Conservation (phyloP, 1,139 yeast species). For the Suhomyces taliae region DNA sequence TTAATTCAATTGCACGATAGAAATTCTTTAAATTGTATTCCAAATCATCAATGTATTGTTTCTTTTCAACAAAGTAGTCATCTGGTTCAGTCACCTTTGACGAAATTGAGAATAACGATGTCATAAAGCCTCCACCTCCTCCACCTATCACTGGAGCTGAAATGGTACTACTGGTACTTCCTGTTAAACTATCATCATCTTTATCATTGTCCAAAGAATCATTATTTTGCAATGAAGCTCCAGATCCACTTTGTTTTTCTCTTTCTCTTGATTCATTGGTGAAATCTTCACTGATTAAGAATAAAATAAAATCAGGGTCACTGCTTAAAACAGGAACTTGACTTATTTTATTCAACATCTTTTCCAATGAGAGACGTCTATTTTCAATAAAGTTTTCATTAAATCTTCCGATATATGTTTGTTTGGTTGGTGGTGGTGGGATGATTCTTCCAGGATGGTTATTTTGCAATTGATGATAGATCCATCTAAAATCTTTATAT, state of each 20-base stretch:
- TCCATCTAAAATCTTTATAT: conserved; percentile 82
- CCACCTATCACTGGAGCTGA: conserved; percentile 10
- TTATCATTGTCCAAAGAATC: conserved; percentile 39
- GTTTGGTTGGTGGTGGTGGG: conserved; percentile 98
- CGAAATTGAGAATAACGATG: conserved; percentile 57
- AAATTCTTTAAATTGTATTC: conserved; percentile 74
- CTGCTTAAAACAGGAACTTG: conserved; percentile 54
- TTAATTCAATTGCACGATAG: conserved; percentile 69
- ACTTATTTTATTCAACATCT: conserved; percentile 75
- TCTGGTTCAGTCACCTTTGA: conserved; percentile 77
- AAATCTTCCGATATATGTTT: conserved; percentile 79
- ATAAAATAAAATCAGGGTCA: conserved; percentile 77
- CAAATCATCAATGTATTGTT: conserved; percentile 65
- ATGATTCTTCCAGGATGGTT: conserved; percentile 89
- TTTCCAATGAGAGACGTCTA: conserved; percentile 82
- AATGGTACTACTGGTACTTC: conserved; percentile 4
- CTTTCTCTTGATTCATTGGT: conserved; percentile 61
- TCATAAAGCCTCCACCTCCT: conserved; percentile 57
- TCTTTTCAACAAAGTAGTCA: conserved; percentile 70
- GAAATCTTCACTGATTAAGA: conserved; percentile 75
- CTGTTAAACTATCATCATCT: conserved; percentile 12
- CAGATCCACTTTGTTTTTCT: conserved; percentile 56
- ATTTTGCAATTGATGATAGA: conserved; percentile 81
- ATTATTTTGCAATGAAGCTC: conserved; percentile 46
- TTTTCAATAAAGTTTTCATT: conserved; percentile 86